Evolutionary conservation across 2,329 filamentous ascomycete genomes (phyloP).

Genomic region (Aspergillus versicolor): DNA sequence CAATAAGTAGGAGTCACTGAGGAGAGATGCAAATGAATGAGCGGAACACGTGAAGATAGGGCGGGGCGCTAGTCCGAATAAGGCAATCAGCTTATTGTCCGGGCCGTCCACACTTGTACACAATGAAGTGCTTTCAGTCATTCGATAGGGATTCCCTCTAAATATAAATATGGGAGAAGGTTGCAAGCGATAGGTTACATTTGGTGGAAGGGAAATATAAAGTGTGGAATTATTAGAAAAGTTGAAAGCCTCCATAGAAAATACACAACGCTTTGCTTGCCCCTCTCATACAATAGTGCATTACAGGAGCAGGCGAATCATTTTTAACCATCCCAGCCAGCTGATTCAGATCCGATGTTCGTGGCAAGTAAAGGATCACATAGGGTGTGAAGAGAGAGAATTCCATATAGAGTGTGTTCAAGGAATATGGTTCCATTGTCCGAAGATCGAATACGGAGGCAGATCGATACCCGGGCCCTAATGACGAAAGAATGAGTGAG

Average conservation of each 20-base stretch:
- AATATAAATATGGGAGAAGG: background rate
- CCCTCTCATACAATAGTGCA: conserved; percentile 89
- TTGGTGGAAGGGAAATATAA: background rate
- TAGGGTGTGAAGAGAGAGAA: conserved; percentile 56
- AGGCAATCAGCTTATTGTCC: conserved; percentile 6
- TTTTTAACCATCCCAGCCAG: conserved; percentile 58
- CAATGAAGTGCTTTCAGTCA: background rate
- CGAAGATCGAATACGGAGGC: conserved; percentile 76
- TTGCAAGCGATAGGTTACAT: background rate
- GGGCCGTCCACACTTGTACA: background rate
- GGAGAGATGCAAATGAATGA: background rate
- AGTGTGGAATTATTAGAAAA: conserved; percentile 22
- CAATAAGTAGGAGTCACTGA: background rate
- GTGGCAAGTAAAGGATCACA: conserved; percentile 76
- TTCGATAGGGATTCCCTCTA: background rate
- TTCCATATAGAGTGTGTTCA: conserved; percentile 61
- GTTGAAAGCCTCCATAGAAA: conserved; percentile 56
- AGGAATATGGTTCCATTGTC: conserved; percentile 84
- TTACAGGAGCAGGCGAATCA: conserved; percentile 64
- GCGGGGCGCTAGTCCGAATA: conserved; percentile 4
- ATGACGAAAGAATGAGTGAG: background rate
- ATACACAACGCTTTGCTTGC: conserved; percentile 75
- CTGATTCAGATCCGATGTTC: conserved; percentile 79
- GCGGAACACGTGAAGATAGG: conserved; percentile 6
- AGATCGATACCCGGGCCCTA: conserved; percentile 62